Evolutionary conservation across 2,329 filamentous ascomycete species (phyloP).

Genomic region (Xylariaceae sp.): DNA sequence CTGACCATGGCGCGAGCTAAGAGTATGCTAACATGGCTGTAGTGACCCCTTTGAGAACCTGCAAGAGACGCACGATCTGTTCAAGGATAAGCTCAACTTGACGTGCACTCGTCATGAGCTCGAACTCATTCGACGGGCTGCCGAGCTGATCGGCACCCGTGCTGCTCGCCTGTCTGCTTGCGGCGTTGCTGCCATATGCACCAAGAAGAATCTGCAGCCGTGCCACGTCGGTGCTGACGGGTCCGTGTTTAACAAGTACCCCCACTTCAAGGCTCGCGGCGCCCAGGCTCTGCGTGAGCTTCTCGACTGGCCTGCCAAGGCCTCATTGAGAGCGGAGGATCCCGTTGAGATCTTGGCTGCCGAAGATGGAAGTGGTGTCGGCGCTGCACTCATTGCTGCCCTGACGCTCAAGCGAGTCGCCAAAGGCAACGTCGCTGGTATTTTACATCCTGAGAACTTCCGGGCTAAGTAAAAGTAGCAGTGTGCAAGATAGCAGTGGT

Average conservation of each 20-base stretch:
- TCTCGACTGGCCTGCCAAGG: slow-evolving; percentile 83
- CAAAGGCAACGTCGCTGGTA: slow-evolving; percentile 61
- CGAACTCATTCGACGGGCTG: slow-evolving; percentile 82
- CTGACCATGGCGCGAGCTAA: neutral
- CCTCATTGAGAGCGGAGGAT: slow-evolving; percentile 69
- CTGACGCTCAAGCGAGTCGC: slow-evolving; percentile 64
- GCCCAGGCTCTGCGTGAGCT: slow-evolving; percentile 91
- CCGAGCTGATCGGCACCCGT: slow-evolving; percentile 92
- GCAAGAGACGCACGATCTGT: slow-evolving; percentile 80
- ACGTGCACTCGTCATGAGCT: slow-evolving; percentile 72
- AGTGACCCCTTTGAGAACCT: slow-evolving; percentile 95
- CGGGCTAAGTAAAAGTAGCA: slow-evolving; percentile 29
- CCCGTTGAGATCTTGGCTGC: slow-evolving; percentile 84
- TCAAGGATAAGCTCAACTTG: slow-evolving; percentile 73
- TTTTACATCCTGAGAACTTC: slow-evolving; percentile 65
- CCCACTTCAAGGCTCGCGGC: slow-evolving; percentile 92
- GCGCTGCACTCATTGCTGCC: slow-evolving; percentile 87
- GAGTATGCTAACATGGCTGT: slow-evolving; percentile 21
- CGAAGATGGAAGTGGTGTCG: slow-evolving; percentile 96
- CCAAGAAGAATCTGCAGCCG: slow-evolving; percentile 84
- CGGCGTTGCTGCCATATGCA: slow-evolving; percentile 93
- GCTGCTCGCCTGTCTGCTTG: slow-evolving; percentile 91
- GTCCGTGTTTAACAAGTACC: slow-evolving; percentile 98
- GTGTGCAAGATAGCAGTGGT: slow-evolving; percentile 5
- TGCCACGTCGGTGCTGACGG: slow-evolving; percentile 97